phyloP scores from a whole-genome alignment of 305 asterid species.

The Salvia sclarea region DNA sequence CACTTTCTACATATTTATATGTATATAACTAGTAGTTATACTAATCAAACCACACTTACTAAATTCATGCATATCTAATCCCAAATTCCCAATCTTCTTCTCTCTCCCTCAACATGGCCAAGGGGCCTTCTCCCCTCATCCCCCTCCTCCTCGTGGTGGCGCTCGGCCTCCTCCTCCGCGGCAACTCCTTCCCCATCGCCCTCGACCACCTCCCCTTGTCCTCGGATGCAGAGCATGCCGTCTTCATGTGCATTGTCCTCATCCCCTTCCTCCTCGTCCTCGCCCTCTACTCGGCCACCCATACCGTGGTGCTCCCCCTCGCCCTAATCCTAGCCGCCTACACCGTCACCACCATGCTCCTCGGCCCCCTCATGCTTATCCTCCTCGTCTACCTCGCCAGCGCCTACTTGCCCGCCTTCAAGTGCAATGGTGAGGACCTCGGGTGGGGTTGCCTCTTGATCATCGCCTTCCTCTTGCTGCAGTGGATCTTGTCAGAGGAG shows the following conservation, averaged over 20 bases:
- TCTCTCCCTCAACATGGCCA: constrained; percentile 35
- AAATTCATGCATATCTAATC: constrained; percentile 18
- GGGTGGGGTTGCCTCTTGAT: constrained; percentile 43
- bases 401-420: constrained; percentile 33
- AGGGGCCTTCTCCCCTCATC: constrained; percentile 68
- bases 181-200: constrained; percentile 34
- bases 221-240: constrained; percentile 46
- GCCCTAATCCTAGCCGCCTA: constrained; percentile 44
- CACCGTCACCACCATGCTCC: constrained; percentile 49
- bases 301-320: constrained; percentile 47
- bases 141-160: constrained; percentile 56
- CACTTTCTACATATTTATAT: neutral
- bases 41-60: neutral
- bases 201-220: constrained; percentile 37
- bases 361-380: constrained; percentile 60
- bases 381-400: constrained; percentile 37
- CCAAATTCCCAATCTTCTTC: constrained; percentile 10
- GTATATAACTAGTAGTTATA: neutral
- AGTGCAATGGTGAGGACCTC: constrained; percentile 44
- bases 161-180: constrained; percentile 58
- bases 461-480: constrained; percentile 35
- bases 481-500: constrained; percentile 41
- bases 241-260: constrained; percentile 38
- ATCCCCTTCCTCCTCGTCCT: constrained; percentile 48
- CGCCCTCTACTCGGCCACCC: constrained; percentile 38